These are phyloP conservation scores for Aspergillus wentii DNA, from an alignment of 495 filamentous ascomycete species.

Conservation along the genomic window DNA sequence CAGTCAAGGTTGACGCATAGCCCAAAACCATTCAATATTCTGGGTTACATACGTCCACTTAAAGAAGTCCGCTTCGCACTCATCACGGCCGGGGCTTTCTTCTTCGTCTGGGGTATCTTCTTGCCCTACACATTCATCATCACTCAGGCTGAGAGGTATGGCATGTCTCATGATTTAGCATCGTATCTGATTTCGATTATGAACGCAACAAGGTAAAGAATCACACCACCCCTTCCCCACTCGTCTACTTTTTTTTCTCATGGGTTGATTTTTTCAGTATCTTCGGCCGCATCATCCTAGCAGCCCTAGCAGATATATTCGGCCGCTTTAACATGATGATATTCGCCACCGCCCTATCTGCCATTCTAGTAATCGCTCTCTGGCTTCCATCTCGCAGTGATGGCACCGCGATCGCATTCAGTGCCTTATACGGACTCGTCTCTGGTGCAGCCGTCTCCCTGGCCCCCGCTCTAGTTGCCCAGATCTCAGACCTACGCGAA, in stretches of 20 bases:
- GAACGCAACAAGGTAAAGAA: slow-evolving; percentile 29
- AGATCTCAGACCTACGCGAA: slow-evolving; percentile 67
- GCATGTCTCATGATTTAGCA: slow-evolving; percentile 20
- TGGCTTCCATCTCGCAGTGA: slow-evolving; percentile 61
- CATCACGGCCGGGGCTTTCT: slow-evolving; percentile 34
- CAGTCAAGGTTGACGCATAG: slow-evolving; percentile 20
- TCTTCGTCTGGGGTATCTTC: slow-evolving; percentile 28
- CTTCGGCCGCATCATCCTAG: slow-evolving; percentile 69
- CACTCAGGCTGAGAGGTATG: slow-evolving; percentile 15
- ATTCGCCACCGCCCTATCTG: slow-evolving; percentile 52
- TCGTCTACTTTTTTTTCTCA: no score
- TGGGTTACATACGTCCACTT: slow-evolving; percentile 43
- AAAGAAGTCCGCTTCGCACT: slow-evolving; percentile 48
- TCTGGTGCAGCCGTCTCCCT: slow-evolving; percentile 69
- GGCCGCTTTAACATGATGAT: slow-evolving; percentile 75
- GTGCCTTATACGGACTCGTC: slow-evolving; percentile 64
- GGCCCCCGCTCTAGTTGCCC: slow-evolving; percentile 53
- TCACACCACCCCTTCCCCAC: no score
- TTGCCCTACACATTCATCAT: slow-evolving; percentile 28
- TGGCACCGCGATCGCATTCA: slow-evolving; percentile 60
- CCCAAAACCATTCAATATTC: slow-evolving; percentile 9
- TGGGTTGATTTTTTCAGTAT: no score
- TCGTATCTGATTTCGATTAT: slow-evolving; percentile 27
- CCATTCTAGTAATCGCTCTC: slow-evolving; percentile 61
- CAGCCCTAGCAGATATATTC: slow-evolving; percentile 64